These are phyloP conservation scores for Phalaenopsis hybrid DNA, from an alignment of 116 monocot species.

Conservation along the genomic window DNA sequence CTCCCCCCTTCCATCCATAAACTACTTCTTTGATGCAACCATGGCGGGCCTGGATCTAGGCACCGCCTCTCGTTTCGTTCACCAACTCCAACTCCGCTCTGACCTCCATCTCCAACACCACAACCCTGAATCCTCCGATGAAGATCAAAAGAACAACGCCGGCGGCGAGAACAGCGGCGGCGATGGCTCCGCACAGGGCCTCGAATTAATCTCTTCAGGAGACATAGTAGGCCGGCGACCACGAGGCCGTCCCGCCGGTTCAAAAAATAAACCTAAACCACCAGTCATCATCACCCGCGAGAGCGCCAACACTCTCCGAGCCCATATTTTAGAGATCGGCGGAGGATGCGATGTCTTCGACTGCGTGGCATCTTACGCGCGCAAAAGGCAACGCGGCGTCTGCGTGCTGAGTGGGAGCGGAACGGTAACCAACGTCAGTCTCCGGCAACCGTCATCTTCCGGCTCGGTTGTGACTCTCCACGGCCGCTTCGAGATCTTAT, in stretches of 20 bases:
- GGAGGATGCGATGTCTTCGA: conserved; percentile 79
- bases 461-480: conserved; percentile 66
- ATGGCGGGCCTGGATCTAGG: conserved; percentile 92
- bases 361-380: conserved; percentile 63
- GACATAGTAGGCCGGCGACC: conserved; percentile 52
- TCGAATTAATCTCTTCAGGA: conserved; percentile 27
- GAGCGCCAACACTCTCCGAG: conserved; percentile 82
- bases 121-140: conserved; percentile 27
- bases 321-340: conserved; percentile 80
- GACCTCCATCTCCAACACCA: conserved; percentile 45
- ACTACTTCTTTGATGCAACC: conserved; percentile 22
- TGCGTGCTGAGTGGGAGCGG: conserved; percentile 87
- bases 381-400: conserved; percentile 77
- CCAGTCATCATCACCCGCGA: conserved; percentile 91
- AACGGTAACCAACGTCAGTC: conserved; percentile 78
- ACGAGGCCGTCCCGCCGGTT: conserved; percentile 72
- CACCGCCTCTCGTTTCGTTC: conserved; percentile 48
- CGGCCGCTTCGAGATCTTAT: conserved; percentile 88
- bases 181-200: conserved; percentile 10
- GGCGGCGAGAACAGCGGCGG: not conserved
- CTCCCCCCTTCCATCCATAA: not conserved
- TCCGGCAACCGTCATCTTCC: conserved; percentile 75
- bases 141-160: conserved; percentile 19
- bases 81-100: conserved; percentile 51
- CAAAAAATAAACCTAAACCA: conserved; percentile 86